Base-by-base conservation (phyloP, 441 rosid species). In the Metrosideros polymorpha region DNA sequence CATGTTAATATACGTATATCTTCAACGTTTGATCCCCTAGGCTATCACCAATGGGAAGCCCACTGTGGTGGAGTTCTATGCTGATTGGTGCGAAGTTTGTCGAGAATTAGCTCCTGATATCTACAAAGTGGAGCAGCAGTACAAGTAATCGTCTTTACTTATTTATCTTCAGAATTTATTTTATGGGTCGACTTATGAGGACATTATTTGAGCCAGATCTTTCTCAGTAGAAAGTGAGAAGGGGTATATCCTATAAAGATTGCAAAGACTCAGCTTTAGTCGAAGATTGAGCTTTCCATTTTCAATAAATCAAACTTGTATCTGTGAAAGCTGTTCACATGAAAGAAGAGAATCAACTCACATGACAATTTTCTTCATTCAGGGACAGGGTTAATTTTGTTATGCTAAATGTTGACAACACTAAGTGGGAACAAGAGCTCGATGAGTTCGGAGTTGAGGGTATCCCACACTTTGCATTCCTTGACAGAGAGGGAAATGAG, bases 71-170 rank as follows among this genome's bases (percentile, higher is more conserved):
- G 99, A 97, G 91, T 96, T 97, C 87, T 97, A 96, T 84, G 99
- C 99, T 27, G 98, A 97, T 90, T 97, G 99, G 99, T 96, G 99
- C 85, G 98, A 97, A 91, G 99, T 96, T 83, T 97, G 99, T 85
- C 87, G 98, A 77, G 99, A 97, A 91, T 89, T 97, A 86, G 99
- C 99, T 22, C 99, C 99, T n/a, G 99, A 94, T 91, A 92, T 97
- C 54, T 97, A 93, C 94, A 94, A 94, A 93, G 93, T 95, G 43
- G 98, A 97, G 91, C 98, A 97, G 90, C 95, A 93, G 86, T 96
- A 92, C 96, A 96, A 94, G 99, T 97, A 93, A 89, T 84, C 5
- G 19, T 86, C 82, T 89, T 87, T 55, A 30, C 29, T 7, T 47
- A 88, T 86, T 30, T 8, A 42, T 50, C 19, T 52, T 30, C 24